Percentiles rank a stretch among this genome's conserved stretches.
phyloP scores from a whole-genome alignment of 768 basidiomycete genomes.

The Lactifluus piperatus region DNA sequence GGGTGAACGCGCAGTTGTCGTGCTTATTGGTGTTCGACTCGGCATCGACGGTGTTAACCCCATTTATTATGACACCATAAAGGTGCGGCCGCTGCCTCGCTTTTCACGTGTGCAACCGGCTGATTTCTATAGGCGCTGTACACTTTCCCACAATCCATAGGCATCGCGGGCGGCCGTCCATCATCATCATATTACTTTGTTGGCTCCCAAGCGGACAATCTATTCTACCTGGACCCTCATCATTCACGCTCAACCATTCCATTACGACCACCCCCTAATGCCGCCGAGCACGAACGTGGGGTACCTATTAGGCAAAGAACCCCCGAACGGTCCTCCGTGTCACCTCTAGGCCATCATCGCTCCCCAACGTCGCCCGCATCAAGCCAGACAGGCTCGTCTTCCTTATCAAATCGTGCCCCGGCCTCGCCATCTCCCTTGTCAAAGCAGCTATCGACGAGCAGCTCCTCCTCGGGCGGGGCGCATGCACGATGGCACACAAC shows the following conservation, averaged over 20 bases:
- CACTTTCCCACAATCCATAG: slow-evolving; percentile 91
- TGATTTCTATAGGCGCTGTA: slow-evolving; percentile 56
- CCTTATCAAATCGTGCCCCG: slow-evolving; percentile 50
- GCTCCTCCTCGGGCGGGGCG: slow-evolving; percentile 27
- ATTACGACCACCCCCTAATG: slow-evolving; percentile 36
- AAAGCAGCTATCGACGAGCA: slow-evolving; percentile 46
- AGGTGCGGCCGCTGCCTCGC: slow-evolving; percentile 33
- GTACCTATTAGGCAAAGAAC: slow-evolving; percentile 13
- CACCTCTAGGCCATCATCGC: slow-evolving; percentile 21
- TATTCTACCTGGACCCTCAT: slow-evolving; percentile 79
- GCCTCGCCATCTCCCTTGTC: slow-evolving; percentile 58
- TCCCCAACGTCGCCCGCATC: slow-evolving; percentile 22
- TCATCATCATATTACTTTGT: slow-evolving; percentile 99
- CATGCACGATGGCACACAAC: slow-evolving; percentile 29
- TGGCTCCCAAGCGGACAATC: slow-evolving; percentile 78
- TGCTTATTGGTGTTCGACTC: slow-evolving; percentile 78
- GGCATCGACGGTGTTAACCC: slow-evolving; percentile 94
- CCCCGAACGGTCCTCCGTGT: slow-evolving; percentile 6
- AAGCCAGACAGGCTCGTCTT: slow-evolving; percentile 24
- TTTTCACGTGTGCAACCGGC: background rate
- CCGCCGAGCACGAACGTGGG: slow-evolving; percentile 1
- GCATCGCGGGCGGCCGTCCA: slow-evolving; percentile 93
- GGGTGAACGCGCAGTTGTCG: slow-evolving; percentile 79
- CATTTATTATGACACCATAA: slow-evolving; percentile 83
- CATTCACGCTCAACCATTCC: slow-evolving; percentile 69